Evolutionary conservation across 1,139 yeast genomes (phyloP), one percentile per base, ranked within the genome.

Genomic region (Sugiyamaella grinbergsii): DNA sequence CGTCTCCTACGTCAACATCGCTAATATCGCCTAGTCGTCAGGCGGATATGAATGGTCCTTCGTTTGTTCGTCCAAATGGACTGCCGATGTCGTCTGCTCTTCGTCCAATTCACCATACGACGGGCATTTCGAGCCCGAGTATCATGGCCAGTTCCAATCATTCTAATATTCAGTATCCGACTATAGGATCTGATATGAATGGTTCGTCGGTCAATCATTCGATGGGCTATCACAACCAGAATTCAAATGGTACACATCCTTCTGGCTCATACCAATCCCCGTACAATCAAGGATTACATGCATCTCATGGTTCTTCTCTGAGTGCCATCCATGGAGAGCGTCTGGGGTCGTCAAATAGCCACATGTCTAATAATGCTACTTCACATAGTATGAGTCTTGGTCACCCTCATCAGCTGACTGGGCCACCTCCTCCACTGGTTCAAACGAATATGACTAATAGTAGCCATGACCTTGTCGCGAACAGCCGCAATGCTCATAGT

Each of bases 401-500:
- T 20, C 39, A 19, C 13, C 15, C 33, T 29, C 33, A n/a, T 29
- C 33, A 29, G 6, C 33, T 29, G 2, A 29, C 28, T 6, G 24
- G 28, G 24, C 29, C 42, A 8, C 32, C 29, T 16, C 18, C 42
- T 11, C 32, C 29, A 28, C 15, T 15, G 3, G 18, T n/a, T 10
- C 36, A 24, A 15, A 20, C 42, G 6, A 22, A 19, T 20, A 6
- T 24, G 16, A 22, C 19, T 20, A 19, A 28, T 22, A 22, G 26
- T 18, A 3, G 13, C 4, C n/a, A 15, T 16, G 38, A 13, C 23
- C 32, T 18, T 24, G 33, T 23, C 29, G n/a, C 23, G 15, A 16
- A 19, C 19, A 24, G 13, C 13, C 44, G 15, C 13, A 23, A 26
- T 18, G 29, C 42, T 15, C 48, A 34, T 34, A 16, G 26, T 31